Percentiles rank a stretch among this genome's conserved stretches.
phyloP scores from a whole-genome alignment of 306 rosid species.

The Geum urbanum region DNA sequence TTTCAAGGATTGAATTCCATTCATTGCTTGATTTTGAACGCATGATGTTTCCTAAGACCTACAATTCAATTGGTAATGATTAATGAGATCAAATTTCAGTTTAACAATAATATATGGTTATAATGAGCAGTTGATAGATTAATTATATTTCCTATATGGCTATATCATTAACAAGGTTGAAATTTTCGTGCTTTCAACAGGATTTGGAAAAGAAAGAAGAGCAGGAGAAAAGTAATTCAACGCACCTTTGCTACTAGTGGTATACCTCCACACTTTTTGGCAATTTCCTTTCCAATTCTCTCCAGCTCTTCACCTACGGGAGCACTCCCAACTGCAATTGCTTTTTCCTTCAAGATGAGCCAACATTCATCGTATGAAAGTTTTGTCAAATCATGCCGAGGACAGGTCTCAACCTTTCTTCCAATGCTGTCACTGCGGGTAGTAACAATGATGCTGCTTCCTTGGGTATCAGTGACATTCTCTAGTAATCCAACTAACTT shows the following conservation, averaged over 20 bases:
- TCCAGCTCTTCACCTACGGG: background rate
- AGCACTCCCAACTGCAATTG: background rate
- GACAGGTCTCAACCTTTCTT: background rate
- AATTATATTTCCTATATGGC: no score
- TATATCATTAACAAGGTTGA: background rate
- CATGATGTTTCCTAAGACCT: conserved; percentile 18
- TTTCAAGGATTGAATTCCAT: background rate
- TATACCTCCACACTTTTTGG: background rate
- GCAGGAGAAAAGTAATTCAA: background rate
- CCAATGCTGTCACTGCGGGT: background rate
- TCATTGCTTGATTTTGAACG: background rate
- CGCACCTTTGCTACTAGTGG: background rate
- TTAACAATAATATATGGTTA: background rate
- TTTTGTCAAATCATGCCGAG: background rate
- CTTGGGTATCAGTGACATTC: background rate
- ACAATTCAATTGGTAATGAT: background rate
- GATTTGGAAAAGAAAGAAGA: background rate
- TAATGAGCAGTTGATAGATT: no score
- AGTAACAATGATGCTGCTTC: background rate
- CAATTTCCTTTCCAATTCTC: background rate
- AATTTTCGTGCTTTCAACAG: background rate
- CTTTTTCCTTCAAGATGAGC: background rate
- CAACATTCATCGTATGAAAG: background rate
- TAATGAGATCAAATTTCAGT: background rate
- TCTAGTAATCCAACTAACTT: background rate